phyloP scores from a whole-genome alignment of 2,329 filamentous ascomycete species.

The Fusarium illudens region DNA sequence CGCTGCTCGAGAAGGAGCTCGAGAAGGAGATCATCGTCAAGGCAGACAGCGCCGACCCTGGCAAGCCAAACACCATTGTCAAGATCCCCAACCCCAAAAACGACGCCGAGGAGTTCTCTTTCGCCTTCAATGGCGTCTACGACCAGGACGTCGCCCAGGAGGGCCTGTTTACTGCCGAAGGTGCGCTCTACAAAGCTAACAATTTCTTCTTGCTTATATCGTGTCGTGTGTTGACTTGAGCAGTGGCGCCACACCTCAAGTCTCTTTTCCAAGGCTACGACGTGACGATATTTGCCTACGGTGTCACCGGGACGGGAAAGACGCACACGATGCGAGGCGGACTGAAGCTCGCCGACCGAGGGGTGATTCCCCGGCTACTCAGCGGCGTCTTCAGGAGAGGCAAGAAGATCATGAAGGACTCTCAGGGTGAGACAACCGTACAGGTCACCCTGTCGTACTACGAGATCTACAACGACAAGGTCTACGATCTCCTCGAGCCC shows the following conservation, averaged over 20 bases:
- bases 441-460: conserved; percentile 87
- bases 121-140: conserved; percentile 94
- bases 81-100: conserved; percentile 96
- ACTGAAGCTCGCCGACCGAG: conserved; percentile 83
- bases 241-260: conserved; percentile 89
- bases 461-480: conserved; percentile 97
- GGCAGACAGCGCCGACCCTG: conserved; percentile 68
- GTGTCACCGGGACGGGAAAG: conserved; percentile 92
- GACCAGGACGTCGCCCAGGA: conserved; percentile 83
- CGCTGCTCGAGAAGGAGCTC: conserved; percentile 83
- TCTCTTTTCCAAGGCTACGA: conserved; percentile 90
- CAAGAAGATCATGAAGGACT: conserved; percentile 86
- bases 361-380: conserved; percentile 85
- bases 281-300: conserved; percentile 91
- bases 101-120: conserved; percentile 87
- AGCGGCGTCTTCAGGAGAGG: conserved; percentile 86
- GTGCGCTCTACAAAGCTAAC: conserved; percentile 56
- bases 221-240: conserved; percentile 39
- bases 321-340: conserved; percentile 97
- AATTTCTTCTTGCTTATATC: background rate
- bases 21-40: conserved; percentile 88
- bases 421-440: conserved; percentile 73
- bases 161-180: conserved; percentile 87
- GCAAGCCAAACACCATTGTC: conserved; percentile 72
- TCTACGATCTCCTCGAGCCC: conserved; percentile 88